Evolutionary conservation across 345 rosid genomes (phyloP).

Genomic region (Boechera stricta): DNA sequence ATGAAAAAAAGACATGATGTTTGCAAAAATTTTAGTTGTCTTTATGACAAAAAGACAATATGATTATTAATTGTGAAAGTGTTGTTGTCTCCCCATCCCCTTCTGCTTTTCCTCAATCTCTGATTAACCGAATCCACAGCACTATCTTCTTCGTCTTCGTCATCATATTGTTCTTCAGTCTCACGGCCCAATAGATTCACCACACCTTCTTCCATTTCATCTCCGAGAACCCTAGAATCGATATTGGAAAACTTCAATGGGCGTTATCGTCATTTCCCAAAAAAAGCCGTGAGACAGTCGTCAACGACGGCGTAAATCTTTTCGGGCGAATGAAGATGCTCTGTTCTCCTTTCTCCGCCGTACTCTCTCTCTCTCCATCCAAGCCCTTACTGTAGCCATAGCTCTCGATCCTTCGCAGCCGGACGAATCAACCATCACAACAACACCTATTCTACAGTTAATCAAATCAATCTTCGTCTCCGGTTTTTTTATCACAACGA

Average conservation of each 20-base stretch:
- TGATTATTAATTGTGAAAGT: too few species aligned
- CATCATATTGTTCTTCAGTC: too few species aligned
- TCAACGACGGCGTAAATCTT: slow-evolving; percentile 34
- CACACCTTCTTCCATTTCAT: too few species aligned
- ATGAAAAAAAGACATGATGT: too few species aligned
- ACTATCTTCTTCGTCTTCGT: too few species aligned
- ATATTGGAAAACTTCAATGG: slow-evolving; percentile 23
- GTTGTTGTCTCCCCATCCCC: too few species aligned
- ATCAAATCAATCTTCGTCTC: slow-evolving; percentile 20
- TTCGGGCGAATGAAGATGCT: slow-evolving; percentile 9
- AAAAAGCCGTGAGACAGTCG: slow-evolving; percentile 21
- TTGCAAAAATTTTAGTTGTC: too few species aligned
- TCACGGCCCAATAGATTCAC: too few species aligned
- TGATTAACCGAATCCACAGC: too few species aligned
- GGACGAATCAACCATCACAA: slow-evolving; percentile 35
- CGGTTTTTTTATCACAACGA: neutral
- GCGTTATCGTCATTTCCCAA: slow-evolving; percentile 16
- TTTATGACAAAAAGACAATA: too few species aligned
- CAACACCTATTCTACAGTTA: slow-evolving; percentile 48
- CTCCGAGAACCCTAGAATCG: neutral
- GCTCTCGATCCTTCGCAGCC: slow-evolving; percentile 46
- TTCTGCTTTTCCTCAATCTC: too few species aligned
- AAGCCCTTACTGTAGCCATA: slow-evolving; percentile 26
- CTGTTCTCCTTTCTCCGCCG: slow-evolving; percentile 26
- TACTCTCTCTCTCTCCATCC: slow-evolving; percentile 43